Evolutionary conservation across 2,329 filamentous ascomycete species (phyloP), one percentile per base, ranked within the genome.

Genomic region (Colletotrichum sp.): DNA sequence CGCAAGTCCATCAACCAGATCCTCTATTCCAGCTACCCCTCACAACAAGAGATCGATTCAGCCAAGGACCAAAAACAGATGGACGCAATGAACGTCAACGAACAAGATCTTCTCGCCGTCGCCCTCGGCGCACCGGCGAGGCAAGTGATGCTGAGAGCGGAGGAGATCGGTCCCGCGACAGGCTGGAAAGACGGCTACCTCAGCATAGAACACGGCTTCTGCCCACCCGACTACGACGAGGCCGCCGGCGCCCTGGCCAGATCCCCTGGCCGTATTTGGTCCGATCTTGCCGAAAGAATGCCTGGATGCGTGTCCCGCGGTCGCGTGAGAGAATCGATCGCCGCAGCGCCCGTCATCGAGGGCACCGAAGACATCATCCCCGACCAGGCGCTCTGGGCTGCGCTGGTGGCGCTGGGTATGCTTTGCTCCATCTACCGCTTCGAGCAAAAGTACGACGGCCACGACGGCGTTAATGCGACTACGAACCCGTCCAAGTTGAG

Each of bases 151-250:
- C 80, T 89, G 21, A 82, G 89, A 60, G 89, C 89, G 9, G 88
- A 90, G 78, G 87, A 90, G 59, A 87, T 90, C 9, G 89, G 89
- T 0, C 82, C 86, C 0, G 79, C 80, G 34, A 90, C 87, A 1
- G 89, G 89, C 21, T 91, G 89, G 88, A 84, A 87, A 60, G 89
- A 91, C 76, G 88, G 88, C 0, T 90, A 88, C 78, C 86, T 90
- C 44, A 89, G 85, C 72, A 84, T 84, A 16, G 88, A 90, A 67
- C 86, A 90, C 30, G 89, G 89, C 0, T 90, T 90, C 76, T 89
- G 87, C 32, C 88, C 89, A 0, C 85, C 86, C 3, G 88, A 90
- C 76, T 87, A 88, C 30, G 87, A 89, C 75, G 89, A 88, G 76
- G 83, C 89, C 0, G 85, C 85, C 0, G 87, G 85, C 6, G 88